A percentile compares a stretch with the other conserved stretches of the same genome.
Evolutionary conservation across 148 eudicot genomes (phyloP).

Genomic region (Vaccinium darrowii): DNA sequence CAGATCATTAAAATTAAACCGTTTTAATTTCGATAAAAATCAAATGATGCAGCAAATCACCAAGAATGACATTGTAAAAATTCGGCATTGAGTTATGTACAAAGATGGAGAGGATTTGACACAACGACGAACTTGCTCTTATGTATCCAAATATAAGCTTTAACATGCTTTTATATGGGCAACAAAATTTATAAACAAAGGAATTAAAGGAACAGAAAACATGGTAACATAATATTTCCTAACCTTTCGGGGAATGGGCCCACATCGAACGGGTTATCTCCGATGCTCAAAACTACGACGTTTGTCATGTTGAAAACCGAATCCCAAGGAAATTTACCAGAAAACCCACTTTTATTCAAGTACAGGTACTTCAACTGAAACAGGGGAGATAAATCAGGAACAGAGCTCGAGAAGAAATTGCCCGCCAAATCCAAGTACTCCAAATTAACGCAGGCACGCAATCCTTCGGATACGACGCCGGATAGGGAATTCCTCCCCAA

Average conservation of each 20-base stretch:
- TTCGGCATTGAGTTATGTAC: too few relatives aligned
- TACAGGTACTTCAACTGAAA: slow-evolving; percentile 39
- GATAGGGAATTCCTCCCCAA: slow-evolving; percentile 50
- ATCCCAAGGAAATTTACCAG: slow-evolving; percentile 69
- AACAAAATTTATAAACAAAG: too few relatives aligned
- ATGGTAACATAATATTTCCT: not conserved
- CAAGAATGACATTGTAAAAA: too few relatives aligned
- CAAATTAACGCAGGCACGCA: slow-evolving; percentile 43
- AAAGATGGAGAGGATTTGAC: too few relatives aligned
- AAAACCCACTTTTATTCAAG: slow-evolving; percentile 54
- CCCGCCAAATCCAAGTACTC: slow-evolving; percentile 71
- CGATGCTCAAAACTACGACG: slow-evolving; percentile 50
- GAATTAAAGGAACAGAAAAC: too few relatives aligned
- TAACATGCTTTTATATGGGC: too few relatives aligned
- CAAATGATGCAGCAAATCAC: too few relatives aligned
- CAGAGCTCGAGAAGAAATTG: slow-evolving; percentile 51
- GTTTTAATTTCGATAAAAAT: too few relatives aligned
- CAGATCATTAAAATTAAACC: too few relatives aligned
- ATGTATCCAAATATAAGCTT: too few relatives aligned
- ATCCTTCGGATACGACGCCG: slow-evolving; percentile 31
- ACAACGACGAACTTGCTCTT: too few relatives aligned
- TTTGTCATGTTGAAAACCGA: slow-evolving; percentile 51
- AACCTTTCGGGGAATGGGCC: slow-evolving; percentile 44
- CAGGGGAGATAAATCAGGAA: slow-evolving; percentile 60
- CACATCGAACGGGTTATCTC: slow-evolving; percentile 60